Evolutionary conservation across 768 basidiomycete genomes (phyloP).

Genomic region (Ramaria sp.): DNA sequence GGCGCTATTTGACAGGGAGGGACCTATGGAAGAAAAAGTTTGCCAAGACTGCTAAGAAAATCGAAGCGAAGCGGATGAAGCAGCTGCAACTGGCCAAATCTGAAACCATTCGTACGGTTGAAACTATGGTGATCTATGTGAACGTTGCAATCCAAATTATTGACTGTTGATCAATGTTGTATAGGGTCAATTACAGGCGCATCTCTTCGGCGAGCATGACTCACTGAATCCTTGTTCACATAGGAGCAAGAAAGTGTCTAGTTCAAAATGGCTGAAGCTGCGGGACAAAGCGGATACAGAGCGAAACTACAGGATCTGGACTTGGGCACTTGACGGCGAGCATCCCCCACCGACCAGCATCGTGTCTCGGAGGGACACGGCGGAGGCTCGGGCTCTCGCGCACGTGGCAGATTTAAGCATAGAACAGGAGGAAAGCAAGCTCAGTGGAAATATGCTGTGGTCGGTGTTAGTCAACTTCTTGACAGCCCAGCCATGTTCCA

Average conservation of each 20-base stretch:
- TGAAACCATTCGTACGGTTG: constrained; percentile 47
- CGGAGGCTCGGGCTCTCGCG: constrained; percentile 63
- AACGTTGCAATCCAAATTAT: neutral
- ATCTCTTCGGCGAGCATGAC: constrained; percentile 21
- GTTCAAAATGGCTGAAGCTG: no score
- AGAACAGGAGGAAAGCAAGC: constrained; percentile 40
- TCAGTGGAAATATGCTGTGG: constrained; percentile 71
- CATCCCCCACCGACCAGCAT: constrained; percentile 87
- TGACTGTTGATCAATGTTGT: neutral
- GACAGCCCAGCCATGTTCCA: constrained; percentile 21
- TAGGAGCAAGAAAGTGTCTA: neutral
- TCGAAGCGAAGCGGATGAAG: constrained; percentile 57
- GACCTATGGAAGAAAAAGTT: constrained; percentile 59
- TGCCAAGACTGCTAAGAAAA: constrained; percentile 35
- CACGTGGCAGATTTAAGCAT: constrained; percentile 61
- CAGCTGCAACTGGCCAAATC: constrained; percentile 54
- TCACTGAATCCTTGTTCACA: neutral
- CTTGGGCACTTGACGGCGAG: constrained; percentile 80
- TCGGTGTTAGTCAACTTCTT: constrained; percentile 52
- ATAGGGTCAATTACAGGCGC: constrained; percentile 28
- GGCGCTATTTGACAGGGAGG: constrained; percentile 63
- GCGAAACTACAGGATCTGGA: constrained; percentile 56
- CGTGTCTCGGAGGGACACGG: constrained; percentile 78
- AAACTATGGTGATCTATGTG: constrained; percentile 2
- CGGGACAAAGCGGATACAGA: no score